Percentiles rank a stretch among this genome's conserved stretches.
Conservation (phyloP, 164 flowering plant species). For the Chimonanthus praecox region DNA sequence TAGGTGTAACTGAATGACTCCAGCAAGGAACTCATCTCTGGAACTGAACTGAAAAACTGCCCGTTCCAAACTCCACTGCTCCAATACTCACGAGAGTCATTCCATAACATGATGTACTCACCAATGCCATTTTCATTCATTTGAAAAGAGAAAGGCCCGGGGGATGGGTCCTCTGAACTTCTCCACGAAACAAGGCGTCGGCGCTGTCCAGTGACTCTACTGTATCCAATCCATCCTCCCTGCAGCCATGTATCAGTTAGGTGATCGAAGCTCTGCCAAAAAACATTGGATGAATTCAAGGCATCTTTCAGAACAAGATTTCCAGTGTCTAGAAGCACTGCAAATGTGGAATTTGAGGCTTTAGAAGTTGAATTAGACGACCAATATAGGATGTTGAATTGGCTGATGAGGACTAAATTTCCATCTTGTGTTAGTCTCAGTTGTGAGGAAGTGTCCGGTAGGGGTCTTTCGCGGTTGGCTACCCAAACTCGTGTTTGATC, state of each 20-base stretch:
- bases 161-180: constrained; percentile 50
- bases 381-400: constrained; percentile 20
- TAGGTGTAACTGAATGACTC: constrained; percentile 12
- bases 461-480: no score
- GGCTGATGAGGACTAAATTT: constrained; percentile 16
- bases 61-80: no score
- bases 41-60: no score
- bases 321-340: constrained; percentile 25
- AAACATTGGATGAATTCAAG: constrained; percentile 15
- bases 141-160: constrained; percentile 47
- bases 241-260: constrained; percentile 65
- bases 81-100: no score
- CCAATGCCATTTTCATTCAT: constrained; percentile 28
- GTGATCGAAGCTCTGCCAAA: constrained; percentile 72
- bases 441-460: neutral
- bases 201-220: constrained; percentile 22
- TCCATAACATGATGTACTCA: constrained; percentile 13
- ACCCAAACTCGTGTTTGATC: no score
- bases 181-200: constrained; percentile 54
- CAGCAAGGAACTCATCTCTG: no score
- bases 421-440: constrained; percentile 17
- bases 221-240: constrained; percentile 31
- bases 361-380: constrained; percentile 20
- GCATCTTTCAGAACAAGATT: constrained; percentile 26
- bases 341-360: constrained; percentile 10